Percentiles rank a stretch among this genome's conserved stretches.
phyloP scores from a whole-genome alignment of 345 rosid genomes.

The Nephelium lappaceum region DNA sequence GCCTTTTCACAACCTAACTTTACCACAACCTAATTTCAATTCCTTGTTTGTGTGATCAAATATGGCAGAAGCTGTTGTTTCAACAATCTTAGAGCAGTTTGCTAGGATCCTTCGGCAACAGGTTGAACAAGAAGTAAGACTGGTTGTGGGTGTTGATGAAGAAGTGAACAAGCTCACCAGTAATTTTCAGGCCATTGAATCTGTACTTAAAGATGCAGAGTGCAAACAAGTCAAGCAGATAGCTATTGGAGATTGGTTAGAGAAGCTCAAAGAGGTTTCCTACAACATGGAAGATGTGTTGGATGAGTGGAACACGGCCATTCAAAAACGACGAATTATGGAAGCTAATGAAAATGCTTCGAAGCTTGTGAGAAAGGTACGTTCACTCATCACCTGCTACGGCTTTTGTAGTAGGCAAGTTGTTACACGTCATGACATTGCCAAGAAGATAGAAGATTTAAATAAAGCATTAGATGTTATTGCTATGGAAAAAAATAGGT shows the following conservation, averaged over 20 bases:
- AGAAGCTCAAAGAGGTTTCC: neutral
- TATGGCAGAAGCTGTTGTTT: constrained; percentile 4
- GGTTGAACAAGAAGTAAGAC: neutral
- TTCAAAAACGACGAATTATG: neutral
- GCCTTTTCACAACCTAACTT: too few species aligned
- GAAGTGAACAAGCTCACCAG: neutral
- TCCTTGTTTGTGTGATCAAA: neutral
- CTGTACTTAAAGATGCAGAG: constrained; percentile 1
- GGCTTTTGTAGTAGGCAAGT: neutral
- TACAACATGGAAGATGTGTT: neutral
- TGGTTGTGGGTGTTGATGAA: neutral
- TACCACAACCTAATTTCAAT: too few species aligned
- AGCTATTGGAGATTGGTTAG: neutral
- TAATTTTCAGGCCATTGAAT: neutral
- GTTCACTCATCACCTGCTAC: neutral
- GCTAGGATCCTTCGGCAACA: neutral
- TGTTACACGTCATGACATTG: neutral
- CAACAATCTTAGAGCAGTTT: neutral
- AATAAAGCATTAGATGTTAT: neutral
- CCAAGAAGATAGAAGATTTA: neutral
- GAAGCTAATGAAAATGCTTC: neutral
- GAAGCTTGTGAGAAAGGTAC: neutral
- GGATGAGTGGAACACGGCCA: constrained; percentile 3
- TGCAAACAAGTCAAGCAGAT: neutral
- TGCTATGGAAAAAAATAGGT: neutral